Evolutionary conservation across 192 early-diverging fungal species (phyloP), one percentile per base, ranked within the genome.

Genomic region (Spizellomyces punctatus): DNA sequence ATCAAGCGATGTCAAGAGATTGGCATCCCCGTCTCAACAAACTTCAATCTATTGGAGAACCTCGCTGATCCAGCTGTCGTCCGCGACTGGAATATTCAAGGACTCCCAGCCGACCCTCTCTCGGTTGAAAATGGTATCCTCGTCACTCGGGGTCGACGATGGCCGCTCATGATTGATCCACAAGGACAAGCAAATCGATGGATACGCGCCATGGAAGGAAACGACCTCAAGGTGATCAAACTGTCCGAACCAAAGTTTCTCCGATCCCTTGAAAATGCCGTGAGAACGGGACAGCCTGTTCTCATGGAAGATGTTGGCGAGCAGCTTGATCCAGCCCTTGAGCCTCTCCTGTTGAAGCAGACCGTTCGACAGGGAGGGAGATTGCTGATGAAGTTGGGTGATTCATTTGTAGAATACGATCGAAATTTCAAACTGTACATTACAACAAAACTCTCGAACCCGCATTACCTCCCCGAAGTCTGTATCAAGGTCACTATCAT

Each of bases 401-500:
- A 88, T 70, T 82, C 85, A 9, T 75, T 85, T 58, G 87, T 88
- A 7, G 87, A 88, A 65, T 88, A 88, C 67, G 87, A 88, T 63
- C 69, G 83, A 52, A 88, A 88, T 66, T 88, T 88, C 74, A 86
- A 86, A 59, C 81, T 88, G 36, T 88, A 83, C 60, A 88, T 88
- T 45, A 88, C 87, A 0, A 86, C 87, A 42, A 88, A 88, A 64
- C 79, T 88, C 4, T 64, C 84, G 12, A 88, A 88, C 63, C 87
- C 87, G 8, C 87, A 88, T 63, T 88, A 88, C 67, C 66, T 88
- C 4, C 87, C 87, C 4, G 87, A 88, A 64, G 83, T 88, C 5
- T 88, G 86, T 67, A 88, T 88, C 73, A 87, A 88, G 69, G 85
- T 86, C 21, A 88, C 87, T 4, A 84, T 88, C 67, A 88, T 88